These are phyloP conservation scores for Abrus pulchellus DNA, from an alignment of 306 rosid genomes.

Conservation along the genomic window DNA sequence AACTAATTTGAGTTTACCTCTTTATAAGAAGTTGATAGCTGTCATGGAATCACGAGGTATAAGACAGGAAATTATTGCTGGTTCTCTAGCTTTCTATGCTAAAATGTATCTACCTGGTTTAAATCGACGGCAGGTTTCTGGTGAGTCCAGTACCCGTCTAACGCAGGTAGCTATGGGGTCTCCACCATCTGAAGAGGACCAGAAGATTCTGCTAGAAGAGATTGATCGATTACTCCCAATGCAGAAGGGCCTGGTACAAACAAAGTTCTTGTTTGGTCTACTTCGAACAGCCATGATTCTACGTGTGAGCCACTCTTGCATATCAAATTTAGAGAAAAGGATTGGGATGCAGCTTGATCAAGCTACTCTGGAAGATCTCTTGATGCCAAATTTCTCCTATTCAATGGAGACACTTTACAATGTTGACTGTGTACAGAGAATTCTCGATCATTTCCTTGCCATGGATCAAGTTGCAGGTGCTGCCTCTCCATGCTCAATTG, in stretches of 20 bases:
- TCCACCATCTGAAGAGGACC: constrained; percentile 87
- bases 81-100: constrained; percentile 85
- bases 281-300: constrained; percentile 96
- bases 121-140: constrained; percentile 78
- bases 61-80: constrained; percentile 82
- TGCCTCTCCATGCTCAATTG: constrained; percentile 82
- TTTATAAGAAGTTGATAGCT: constrained; percentile 80
- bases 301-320: constrained; percentile 70
- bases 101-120: constrained; percentile 85
- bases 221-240: constrained; percentile 75
- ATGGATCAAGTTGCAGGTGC: constrained; percentile 79
- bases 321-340: constrained; percentile 85
- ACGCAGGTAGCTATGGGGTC: constrained; percentile 65
- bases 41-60: constrained; percentile 93
- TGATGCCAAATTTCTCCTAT: constrained; percentile 94
- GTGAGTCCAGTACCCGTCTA: constrained; percentile 67
- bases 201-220: constrained; percentile 84
- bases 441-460: constrained; percentile 87
- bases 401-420: constrained; percentile 98
- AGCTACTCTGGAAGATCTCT: constrained; percentile 92
- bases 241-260: constrained; percentile 83
- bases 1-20: constrained; percentile 74
- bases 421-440: constrained; percentile 94
- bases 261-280: constrained; percentile 84
- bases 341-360: constrained; percentile 95